Evolutionary conservation across 1,284 basidiomycete genomes (phyloP), one percentile per base, ranked within the genome.

Genomic region (Microbotryum intermedium): DNA sequence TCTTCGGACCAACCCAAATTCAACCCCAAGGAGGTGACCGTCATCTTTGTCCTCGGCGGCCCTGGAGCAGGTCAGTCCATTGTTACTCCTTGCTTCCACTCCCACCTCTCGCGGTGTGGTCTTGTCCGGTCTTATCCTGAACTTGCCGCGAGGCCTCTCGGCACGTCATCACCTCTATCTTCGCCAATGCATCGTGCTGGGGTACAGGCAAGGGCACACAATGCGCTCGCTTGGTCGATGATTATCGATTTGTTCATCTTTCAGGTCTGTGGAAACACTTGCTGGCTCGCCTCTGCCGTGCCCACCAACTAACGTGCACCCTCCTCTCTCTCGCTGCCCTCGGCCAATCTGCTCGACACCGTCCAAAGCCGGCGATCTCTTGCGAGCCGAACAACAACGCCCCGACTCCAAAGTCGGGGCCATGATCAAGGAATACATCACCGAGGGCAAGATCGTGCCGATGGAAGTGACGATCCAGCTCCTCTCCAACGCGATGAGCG

Each of bases 401-500:
- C 81, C 85, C 53, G 90, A 87, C 46, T 97, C 92, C 2, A 73
- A 86, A 69, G 90, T 87, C 72, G 93, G 93, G 46, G 79, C 84
- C 42, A 79, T 98, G 74, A 98, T 98, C 75, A 84, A 83, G 67
- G 85, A 82, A 26, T 88, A 85, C 78, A 98, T 99, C 76, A 84
- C 81, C 62, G 93, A 94, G 75, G 95, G 95, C 59, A 85, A 80
- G 65, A 95, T 99, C 71, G 95, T 98, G 6, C 95, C 95, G 6
- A 90, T 90, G 84, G 88, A 97, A 73, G 88, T 99, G 61, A 98
- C 95, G 39, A 84, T 98, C 74, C 92, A 92, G 76, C 84, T 99
- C 39, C 80, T 99, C 63, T 84, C 93, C 78, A 94, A 90, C 73
- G 93, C 94, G 18, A 98, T 99, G 86, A 72, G 76, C 43, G 82